phyloP scores from a whole-genome alignment of 805 yeast species.

The Nakazawaea ernobii region DNA sequence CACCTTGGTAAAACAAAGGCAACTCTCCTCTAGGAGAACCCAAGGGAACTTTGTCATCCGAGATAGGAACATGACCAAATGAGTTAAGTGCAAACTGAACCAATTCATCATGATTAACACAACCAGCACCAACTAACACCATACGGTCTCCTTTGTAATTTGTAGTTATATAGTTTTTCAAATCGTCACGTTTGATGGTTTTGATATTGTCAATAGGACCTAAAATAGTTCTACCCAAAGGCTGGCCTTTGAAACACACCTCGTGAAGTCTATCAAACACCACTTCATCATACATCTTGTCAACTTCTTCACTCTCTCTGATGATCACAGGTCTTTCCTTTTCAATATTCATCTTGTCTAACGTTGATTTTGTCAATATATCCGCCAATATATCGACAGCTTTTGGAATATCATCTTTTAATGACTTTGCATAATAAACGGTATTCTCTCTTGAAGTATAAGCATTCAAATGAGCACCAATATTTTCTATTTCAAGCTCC shows the following conservation, averaged over 20 bases:
- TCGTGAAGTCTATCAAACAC: slow-evolving; percentile 96
- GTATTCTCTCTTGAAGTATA: slow-evolving; percentile 97
- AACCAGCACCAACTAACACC: slow-evolving; percentile 97
- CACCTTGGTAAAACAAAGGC: slow-evolving; percentile 82
- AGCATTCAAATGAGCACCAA: slow-evolving; percentile 97
- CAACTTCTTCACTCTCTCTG: slow-evolving; percentile 96
- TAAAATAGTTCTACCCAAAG: slow-evolving; percentile 91
- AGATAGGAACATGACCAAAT: slow-evolving; percentile 63
- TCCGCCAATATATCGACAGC: slow-evolving; percentile 87
- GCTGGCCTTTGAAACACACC: slow-evolving; percentile 83
- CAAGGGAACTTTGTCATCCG: slow-evolving; percentile 54
- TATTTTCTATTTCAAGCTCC: slow-evolving; percentile 90
- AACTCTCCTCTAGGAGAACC: slow-evolving; percentile 70
- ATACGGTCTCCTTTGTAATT: slow-evolving; percentile 95
- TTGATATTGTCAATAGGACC: slow-evolving; percentile 91
- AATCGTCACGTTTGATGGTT: slow-evolving; percentile 70
- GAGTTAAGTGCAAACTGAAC: slow-evolving; percentile 69
- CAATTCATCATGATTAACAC: slow-evolving; percentile 81
- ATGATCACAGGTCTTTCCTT: slow-evolving; percentile 95
- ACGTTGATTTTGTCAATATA: slow-evolving; percentile 77
- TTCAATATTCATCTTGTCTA: slow-evolving; percentile 82
- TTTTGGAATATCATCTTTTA: slow-evolving; percentile 72
- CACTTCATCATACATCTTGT: slow-evolving; percentile 97
- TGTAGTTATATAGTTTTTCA: slow-evolving; percentile 70
- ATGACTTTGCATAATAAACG: slow-evolving; percentile 89